Conservation (phyloP, 140 eudicot genomes). For the Stevia rebaudiana region DNA sequence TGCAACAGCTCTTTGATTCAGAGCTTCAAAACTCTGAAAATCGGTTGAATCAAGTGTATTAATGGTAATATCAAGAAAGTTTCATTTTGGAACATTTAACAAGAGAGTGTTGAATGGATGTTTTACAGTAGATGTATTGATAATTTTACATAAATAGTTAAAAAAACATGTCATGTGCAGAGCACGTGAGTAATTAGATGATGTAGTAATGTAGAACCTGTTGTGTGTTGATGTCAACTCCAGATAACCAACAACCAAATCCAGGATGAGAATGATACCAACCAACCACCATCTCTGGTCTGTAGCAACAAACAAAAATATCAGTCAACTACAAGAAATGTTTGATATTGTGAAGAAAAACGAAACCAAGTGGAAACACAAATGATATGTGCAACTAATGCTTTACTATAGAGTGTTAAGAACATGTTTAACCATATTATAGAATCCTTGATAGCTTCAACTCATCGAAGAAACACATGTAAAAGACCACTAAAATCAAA, state of each 20-base stretch:
- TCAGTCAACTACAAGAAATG: not conserved
- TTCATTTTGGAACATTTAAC: not conserved
- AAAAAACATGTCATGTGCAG: not conserved
- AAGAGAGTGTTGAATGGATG: not conserved
- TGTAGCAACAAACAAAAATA: slow-evolving; percentile 18
- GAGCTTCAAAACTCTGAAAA: slow-evolving; percentile 86
- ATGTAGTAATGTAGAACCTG: slow-evolving; percentile 38
- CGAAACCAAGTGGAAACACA: not conserved
- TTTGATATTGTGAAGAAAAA: not conserved
- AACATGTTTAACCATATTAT: not conserved
- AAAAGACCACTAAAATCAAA: not conserved
- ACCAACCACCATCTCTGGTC: slow-evolving; percentile 88
- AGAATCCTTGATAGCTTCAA: not conserved
- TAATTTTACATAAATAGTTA: not conserved
- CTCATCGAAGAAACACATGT: too few species aligned
- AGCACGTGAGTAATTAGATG: not conserved
- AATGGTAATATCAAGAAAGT: not conserved
- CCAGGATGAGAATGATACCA: slow-evolving; percentile 91
- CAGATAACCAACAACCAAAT: slow-evolving; percentile 85
- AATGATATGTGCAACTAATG: not conserved
- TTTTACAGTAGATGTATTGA: not conserved
- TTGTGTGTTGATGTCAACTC: slow-evolving; percentile 82
- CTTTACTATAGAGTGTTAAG: not conserved
- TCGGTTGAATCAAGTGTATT: not conserved
- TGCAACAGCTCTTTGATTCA: slow-evolving; percentile 91